These are phyloP conservation scores for Rubroshorea leprosula DNA, from an alignment of 345 rosid genomes.

Conservation along the genomic window DNA sequence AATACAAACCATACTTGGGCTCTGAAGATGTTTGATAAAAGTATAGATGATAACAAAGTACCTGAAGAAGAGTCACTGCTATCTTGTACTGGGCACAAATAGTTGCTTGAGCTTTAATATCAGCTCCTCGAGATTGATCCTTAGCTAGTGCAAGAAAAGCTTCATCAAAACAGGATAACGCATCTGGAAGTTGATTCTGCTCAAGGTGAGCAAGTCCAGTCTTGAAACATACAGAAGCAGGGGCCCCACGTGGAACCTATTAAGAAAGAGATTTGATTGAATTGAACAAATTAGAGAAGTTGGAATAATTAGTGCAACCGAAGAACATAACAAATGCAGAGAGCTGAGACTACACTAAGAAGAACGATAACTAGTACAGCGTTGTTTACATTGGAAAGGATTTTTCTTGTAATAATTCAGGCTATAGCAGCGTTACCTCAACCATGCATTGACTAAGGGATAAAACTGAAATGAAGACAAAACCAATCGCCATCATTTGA, in stretches of 20 bases:
- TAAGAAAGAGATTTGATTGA: constrained; percentile 9
- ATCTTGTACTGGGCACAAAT: constrained; percentile 97
- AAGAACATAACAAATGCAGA: not conserved
- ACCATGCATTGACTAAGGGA: no score
- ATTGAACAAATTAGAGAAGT: not conserved
- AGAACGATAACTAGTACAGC: no score
- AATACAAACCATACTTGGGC: not conserved
- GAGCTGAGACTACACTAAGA: not conserved
- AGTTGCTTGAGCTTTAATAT: constrained; percentile 94
- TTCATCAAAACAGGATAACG: constrained; percentile 91
- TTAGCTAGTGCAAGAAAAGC: constrained; percentile 95
- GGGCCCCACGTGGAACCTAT: constrained; percentile 95
- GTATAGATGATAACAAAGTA: constrained; percentile 16
- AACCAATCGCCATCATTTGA: no score
- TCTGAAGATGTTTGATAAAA: not conserved
- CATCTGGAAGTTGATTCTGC: constrained; percentile 96
- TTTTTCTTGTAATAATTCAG: no score
- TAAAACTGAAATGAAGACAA: no score
- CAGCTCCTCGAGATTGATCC: constrained; percentile 95
- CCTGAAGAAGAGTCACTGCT: constrained; percentile 90
- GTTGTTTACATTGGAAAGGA: no score
- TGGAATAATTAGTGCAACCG: not conserved
- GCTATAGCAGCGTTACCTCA: no score
- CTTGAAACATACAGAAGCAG: constrained; percentile 89
- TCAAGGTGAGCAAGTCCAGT: constrained; percentile 95